Base-by-base conservation (phyloP, 2,329 filamentous ascomycete species). In the Colletotrichum lupini region DNA sequence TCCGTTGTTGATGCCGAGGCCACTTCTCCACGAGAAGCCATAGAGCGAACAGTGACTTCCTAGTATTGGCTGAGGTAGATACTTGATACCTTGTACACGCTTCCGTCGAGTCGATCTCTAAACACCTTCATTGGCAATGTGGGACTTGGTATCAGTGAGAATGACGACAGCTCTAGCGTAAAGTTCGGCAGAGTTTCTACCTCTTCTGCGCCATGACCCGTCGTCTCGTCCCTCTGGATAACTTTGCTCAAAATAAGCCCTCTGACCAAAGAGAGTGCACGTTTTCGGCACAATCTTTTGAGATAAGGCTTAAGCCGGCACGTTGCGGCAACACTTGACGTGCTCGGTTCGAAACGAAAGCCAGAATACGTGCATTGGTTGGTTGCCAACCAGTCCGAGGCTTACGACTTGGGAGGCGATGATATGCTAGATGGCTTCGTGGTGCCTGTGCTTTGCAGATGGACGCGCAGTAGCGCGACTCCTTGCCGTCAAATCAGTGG, bases 131-230 rank as follows among this genome's bases (percentile, higher is more conserved):
- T 49, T 11, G 19, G 19, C 42, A 49, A 1, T 11, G 19, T 19
- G 42, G 19, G 42, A 49, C 19, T 49, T 22, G 42, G 4, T 49
- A 22, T 8, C 3, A 49, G 42, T 22, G 42, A 49, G 42, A 49
- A n/a, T 19, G 26, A 61, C 24, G 30, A 49, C 35, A 42, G 58
- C 42, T 42, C 24, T 30, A 28, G 55, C 28, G 16, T 12, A 30
- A 24, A 56, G 60, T 70, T 71, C 26, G 30, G 67, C 71, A 73
- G 56, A 73, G 70, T 73, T 73, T 69, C 16, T 49, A 49, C 42
- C 28, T 16, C 56, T 61, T 26, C 49, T 52, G 61, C 59, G 70
- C 60, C 49, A 49, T 73, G 57, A 62, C 52, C 67, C 60, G 55
- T 73, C 71, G 71, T 71, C 71, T 71, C 61, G 60, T 61, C 49